phyloP scores from a whole-genome alignment of 345 rosid genomes.

The Citrus unshiu region DNA sequence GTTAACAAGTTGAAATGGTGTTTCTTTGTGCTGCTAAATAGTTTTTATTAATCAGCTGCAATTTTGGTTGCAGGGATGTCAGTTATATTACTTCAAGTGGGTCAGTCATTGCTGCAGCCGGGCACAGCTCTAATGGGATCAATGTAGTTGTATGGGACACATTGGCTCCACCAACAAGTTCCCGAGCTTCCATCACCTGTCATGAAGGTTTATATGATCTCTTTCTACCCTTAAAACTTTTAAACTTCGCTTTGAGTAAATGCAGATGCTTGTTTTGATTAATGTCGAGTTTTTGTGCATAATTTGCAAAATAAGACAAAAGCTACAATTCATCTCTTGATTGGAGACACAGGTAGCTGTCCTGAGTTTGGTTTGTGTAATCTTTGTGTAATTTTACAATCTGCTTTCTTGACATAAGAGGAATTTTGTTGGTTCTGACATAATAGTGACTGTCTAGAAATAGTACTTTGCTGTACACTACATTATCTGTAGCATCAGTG shows the following conservation, averaged over 20 bases:
- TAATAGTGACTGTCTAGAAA: background rate
- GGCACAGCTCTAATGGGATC: conserved; percentile 71
- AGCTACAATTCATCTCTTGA: background rate
- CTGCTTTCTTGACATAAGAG: background rate
- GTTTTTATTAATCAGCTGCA: background rate
- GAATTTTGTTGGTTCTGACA: background rate
- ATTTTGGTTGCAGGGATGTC: conserved; percentile 65
- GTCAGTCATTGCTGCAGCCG: conserved; percentile 80
- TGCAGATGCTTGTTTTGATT: conserved; percentile 3
- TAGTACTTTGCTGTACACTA: background rate
- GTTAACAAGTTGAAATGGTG: background rate
- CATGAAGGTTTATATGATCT: conserved; percentile 63
- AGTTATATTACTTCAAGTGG: conserved; percentile 86
- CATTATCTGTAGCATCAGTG: background rate
- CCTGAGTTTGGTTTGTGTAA: background rate
- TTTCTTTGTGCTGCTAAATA: background rate
- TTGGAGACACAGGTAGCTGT: background rate
- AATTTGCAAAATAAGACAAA: background rate
- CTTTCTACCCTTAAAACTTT: background rate
- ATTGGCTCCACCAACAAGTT: conserved; percentile 83
- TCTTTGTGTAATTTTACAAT: background rate
- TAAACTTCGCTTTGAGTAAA: background rate
- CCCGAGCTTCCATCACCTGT: conserved; percentile 74
- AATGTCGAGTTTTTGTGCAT: background rate
- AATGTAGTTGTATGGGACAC: conserved; percentile 96